phyloP scores from a whole-genome alignment of 495 filamentous ascomycete species.

The Penicillium paxilli region DNA sequence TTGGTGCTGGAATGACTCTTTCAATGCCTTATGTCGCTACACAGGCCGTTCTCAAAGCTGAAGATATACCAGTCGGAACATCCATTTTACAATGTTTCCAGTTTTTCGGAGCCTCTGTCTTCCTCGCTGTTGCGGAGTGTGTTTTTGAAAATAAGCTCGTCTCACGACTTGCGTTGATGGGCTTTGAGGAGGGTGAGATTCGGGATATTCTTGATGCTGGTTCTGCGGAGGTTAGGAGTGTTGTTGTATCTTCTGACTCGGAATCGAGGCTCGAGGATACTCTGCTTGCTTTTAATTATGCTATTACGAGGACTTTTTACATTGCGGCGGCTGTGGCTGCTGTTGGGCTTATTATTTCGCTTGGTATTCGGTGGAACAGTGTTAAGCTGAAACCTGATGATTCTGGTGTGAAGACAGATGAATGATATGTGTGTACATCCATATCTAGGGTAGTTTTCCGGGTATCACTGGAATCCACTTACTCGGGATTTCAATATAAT shows the following conservation, averaged over 20 bases:
- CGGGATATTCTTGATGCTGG: conserved; percentile 1
- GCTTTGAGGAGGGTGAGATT: not conserved
- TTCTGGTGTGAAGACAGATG: not conserved
- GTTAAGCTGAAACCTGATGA: not conserved
- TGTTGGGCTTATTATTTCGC: conserved; percentile 14
- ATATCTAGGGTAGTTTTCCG: too few relatives aligned
- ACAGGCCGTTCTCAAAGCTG: conserved; percentile 8
- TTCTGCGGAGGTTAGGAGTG: conserved; percentile 1
- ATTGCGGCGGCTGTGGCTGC: conserved; percentile 20
- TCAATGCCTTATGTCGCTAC: conserved; percentile 7
- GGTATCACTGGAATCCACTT: too few relatives aligned
- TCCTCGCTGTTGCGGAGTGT: conserved; percentile 5
- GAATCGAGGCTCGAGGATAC: too few relatives aligned
- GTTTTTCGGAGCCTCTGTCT: conserved; percentile 6
- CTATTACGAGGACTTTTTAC: conserved; percentile 23
- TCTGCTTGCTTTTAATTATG: conserved; percentile 26
- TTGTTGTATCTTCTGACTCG: too few relatives aligned
- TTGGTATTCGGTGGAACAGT: conserved; percentile 21
- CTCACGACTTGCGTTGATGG: not conserved
- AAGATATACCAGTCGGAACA: conserved; percentile 8
- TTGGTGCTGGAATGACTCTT: conserved; percentile 6
- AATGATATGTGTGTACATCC: too few relatives aligned
- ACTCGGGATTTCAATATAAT: too few relatives aligned
- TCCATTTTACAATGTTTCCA: conserved; percentile 7
- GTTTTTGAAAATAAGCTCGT: conserved; percentile 10